Conservation (phyloP, 768 basidiomycete species). For the Trametes gibbosa region DNA sequence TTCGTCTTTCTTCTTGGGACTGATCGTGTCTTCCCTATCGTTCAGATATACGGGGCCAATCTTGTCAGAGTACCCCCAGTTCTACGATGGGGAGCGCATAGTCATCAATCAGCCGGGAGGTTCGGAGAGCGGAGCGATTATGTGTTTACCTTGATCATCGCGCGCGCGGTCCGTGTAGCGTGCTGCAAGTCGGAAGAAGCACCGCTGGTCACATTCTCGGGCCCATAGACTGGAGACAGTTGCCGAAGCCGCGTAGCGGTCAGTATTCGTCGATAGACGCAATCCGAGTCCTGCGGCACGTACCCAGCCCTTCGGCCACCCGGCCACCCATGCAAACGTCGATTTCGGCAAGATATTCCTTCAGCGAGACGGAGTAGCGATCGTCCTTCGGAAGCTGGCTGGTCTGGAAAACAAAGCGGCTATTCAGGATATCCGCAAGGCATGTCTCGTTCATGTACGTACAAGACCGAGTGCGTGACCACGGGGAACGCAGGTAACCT, state of each 20-base stretch:
- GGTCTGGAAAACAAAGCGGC: constrained; percentile 41
- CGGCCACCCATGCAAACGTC: constrained; percentile 95
- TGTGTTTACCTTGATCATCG: constrained; percentile 82
- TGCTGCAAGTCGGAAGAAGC: constrained; percentile 83
- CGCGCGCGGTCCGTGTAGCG: constrained; percentile 76
- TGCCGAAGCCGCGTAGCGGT: constrained; percentile 19
- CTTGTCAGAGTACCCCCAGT: constrained; percentile 75
- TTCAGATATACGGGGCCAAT: constrained; percentile 83
- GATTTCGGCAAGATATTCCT: constrained; percentile 76
- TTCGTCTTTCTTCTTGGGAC: constrained; percentile 72
- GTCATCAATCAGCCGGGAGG: neutral
- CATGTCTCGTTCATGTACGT: constrained; percentile 31
- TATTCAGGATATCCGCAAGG: neutral
- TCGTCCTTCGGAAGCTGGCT: constrained; percentile 77
- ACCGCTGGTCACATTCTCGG: constrained; percentile 87
- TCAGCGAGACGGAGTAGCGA: constrained; percentile 64
- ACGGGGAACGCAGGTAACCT: constrained; percentile 96
- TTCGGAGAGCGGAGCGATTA: neutral
- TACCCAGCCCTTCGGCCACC: constrained; percentile 89
- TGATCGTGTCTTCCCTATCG: constrained; percentile 67
- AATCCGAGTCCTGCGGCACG: constrained; percentile 26
- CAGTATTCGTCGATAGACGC: constrained; percentile 8
- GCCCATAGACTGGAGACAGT: constrained; percentile 67
- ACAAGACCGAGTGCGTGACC: constrained; percentile 91
- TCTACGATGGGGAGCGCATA: constrained; percentile 34